Evolutionary conservation across 2,329 filamentous ascomycete genomes (phyloP).

Genomic region (Fusarium avenaceum): DNA sequence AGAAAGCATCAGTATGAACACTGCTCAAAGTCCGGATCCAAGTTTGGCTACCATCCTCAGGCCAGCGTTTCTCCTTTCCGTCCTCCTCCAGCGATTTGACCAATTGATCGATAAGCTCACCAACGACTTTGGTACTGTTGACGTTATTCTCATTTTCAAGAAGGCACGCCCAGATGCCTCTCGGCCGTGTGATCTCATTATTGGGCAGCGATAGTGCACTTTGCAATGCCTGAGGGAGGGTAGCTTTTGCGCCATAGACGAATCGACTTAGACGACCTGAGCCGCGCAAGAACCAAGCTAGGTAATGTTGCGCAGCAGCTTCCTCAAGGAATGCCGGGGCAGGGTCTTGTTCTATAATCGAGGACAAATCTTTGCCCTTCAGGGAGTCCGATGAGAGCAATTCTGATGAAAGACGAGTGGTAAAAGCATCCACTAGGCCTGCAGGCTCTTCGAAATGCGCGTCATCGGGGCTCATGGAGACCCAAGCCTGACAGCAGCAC

Average conservation of each 20-base stretch:
- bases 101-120: conserved; percentile 52
- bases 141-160: conserved; percentile 57
- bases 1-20: conserved; percentile 57
- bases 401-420: conserved; percentile 52
- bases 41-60: conserved; percentile 47
- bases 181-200: conserved; percentile 31
- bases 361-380: conserved; percentile 43
- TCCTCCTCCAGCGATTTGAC: conserved; percentile 50
- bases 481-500: conserved; percentile 57
- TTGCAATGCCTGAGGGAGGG: conserved; percentile 46
- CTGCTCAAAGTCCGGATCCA: conserved; percentile 53
- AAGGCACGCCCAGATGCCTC: conserved; percentile 51
- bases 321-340: conserved; percentile 48
- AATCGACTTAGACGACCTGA: conserved; percentile 53
- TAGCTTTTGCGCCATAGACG: conserved; percentile 44
- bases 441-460: conserved; percentile 49
- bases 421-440: conserved; percentile 53
- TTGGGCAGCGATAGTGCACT: conserved; percentile 43
- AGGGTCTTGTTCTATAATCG: conserved; percentile 25
- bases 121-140: conserved; percentile 52
- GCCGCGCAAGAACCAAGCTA: conserved; percentile 53
- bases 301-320: conserved; percentile 50
- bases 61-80: conserved; percentile 52
- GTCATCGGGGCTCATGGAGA: conserved; percentile 56
- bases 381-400: conserved; percentile 44